Conservation (phyloP, 1,284 basidiomycete species). For the Tilletia walkeri region DNA sequence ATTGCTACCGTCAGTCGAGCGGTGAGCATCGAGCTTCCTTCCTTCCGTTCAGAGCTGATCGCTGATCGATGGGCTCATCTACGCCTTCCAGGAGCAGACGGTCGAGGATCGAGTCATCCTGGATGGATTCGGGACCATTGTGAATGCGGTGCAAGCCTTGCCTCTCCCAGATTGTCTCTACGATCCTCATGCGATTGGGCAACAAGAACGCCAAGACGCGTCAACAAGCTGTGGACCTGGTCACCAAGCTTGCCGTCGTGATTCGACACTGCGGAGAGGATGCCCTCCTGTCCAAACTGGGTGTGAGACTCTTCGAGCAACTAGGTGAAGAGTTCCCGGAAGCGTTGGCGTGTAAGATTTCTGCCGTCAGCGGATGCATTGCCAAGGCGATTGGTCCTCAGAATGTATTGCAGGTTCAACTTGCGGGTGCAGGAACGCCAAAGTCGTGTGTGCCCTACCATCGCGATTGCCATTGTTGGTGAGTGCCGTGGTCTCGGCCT, state of each 20-base stretch:
- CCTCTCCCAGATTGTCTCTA: constrained; percentile 98
- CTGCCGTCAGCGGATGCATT: constrained; percentile 96
- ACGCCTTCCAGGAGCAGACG: constrained; percentile 98
- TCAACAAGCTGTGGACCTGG: constrained; percentile 96
- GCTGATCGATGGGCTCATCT: constrained; percentile 83
- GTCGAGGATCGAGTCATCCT: constrained; percentile 98
- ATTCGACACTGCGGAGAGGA: constrained; percentile 99
- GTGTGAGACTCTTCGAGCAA: constrained; percentile 95
- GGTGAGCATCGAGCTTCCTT: no score
- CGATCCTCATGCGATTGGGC: constrained; percentile 96
- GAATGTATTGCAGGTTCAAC: constrained; percentile 94
- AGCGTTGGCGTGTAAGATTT: constrained; percentile 92
- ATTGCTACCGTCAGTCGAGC: no score
- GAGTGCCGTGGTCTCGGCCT: neutral
- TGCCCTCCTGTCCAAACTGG: constrained; percentile 89
- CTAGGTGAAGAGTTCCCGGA: constrained; percentile 99
- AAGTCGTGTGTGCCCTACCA: constrained; percentile 95
- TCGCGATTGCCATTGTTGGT: constrained; percentile 72
- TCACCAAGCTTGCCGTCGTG: constrained; percentile 87
- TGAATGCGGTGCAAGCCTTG: constrained; percentile 97
- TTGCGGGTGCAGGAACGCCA: constrained; percentile 97
- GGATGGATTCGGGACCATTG: constrained; percentile 94
- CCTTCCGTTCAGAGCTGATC: constrained; percentile 64
- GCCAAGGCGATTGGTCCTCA: constrained; percentile 99
- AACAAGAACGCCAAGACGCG: constrained; percentile 99